Base-by-base conservation (phyloP, 352 stramenopile species). In the Globisporangium echinulatum region DNA sequence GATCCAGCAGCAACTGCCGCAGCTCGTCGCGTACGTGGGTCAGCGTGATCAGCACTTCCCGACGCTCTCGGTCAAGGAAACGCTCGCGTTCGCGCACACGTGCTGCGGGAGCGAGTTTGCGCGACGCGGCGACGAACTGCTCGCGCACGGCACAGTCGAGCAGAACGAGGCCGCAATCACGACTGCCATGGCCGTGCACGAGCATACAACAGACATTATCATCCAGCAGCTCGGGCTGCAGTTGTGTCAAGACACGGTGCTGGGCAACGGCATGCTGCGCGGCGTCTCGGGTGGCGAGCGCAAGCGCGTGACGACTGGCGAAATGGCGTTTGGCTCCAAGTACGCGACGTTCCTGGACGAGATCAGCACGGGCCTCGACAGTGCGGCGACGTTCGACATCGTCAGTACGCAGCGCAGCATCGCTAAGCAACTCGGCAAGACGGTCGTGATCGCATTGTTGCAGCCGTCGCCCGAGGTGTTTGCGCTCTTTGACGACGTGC, bases 291-390 rank as follows among this genome's bases (percentile, higher is more conserved):
- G 78, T 38, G 78, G 78, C 9, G 65, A 86, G 43, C 61, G 70
- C 33, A 82, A 82, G 62, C 69, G 71, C 46, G 69, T 84, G 54
- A 86, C 73, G 4, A 75, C 66, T 0, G 77, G 74, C 54, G 68
- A 79, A 71, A 97, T 97, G 76, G 67, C 87, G 36, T 77, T 84
- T 54, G 66, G 70, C 38, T 59, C 55, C 19, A 68, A 72, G 56
- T 71, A 70, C 39, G 73, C 94, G 17, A 56, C 79, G 19, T 79
- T 90, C 50, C 79, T 80, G 63, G 90, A 98, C 68, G 82, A 94
- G 69, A 96, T 98, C 61, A 90, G 74, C 59, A 97, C 88, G 44
- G 92, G 92, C 1, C 75, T 98, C 13, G 90, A 98, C 70, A 81
- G 75, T 38, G 79, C 86, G 0, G 92, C 88, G 7, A 94, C 90